A percentile compares a stretch with the other conserved stretches of the same genome.
Evolutionary conservation across 331 rosid genomes (phyloP).

Genomic region (Quercus phellos): DNA sequence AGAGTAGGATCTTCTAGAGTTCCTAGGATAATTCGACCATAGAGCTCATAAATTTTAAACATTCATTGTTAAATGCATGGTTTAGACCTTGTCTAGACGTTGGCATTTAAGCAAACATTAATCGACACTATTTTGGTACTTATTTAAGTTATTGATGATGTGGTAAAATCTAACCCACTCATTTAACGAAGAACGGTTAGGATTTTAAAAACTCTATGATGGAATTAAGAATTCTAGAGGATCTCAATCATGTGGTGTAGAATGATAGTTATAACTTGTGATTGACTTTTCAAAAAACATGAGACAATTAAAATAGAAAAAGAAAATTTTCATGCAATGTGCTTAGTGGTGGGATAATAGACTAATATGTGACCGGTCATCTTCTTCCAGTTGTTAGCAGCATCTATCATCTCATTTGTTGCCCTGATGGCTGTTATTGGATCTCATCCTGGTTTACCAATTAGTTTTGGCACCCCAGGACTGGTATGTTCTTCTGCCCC

Average conservation of each 20-base stretch:
- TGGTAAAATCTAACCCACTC: too few species aligned
- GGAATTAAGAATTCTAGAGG: too few species aligned
- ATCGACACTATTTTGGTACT: too few species aligned
- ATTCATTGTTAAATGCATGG: too few species aligned
- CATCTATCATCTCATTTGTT: slow-evolving; percentile 71
- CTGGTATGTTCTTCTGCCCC: slow-evolving; percentile 53
- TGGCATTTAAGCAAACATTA: too few species aligned
- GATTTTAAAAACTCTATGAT: too few species aligned
- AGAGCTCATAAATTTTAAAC: too few species aligned
- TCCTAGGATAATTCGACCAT: too few species aligned
- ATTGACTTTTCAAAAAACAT: not conserved
- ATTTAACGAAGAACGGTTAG: too few species aligned
- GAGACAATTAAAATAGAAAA: not conserved
- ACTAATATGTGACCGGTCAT: slow-evolving; percentile 16
- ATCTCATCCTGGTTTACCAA: slow-evolving; percentile 56
- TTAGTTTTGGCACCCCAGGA: slow-evolving; percentile 87
- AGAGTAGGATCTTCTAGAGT: too few species aligned
- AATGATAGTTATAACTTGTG: not conserved
- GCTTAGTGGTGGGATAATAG: slow-evolving; percentile 4
- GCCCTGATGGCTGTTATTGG: slow-evolving; percentile 90
- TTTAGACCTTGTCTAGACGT: too few species aligned
- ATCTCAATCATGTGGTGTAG: not conserved
- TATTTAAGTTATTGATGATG: too few species aligned
- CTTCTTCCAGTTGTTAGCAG: slow-evolving; percentile 75
- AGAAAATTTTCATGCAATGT: not conserved